Conservation (phyloP, 805 yeast genomes). For the Brettanomyces bruxellensis region DNA sequence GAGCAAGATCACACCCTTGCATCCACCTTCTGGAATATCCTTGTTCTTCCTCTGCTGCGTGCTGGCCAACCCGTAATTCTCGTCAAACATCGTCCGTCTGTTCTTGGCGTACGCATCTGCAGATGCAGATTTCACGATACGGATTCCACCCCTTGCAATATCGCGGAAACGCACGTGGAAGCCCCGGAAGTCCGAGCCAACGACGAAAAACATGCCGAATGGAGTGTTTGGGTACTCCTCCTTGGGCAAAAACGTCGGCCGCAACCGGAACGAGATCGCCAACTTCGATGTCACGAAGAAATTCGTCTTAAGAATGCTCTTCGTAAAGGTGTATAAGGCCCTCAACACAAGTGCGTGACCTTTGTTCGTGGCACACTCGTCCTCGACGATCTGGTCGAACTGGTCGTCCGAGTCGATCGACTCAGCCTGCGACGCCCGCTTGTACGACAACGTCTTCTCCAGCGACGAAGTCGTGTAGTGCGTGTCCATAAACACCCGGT, state of each 20-base stretch:
- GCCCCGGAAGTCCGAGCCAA: slow-evolving; percentile 94
- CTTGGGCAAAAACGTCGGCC: slow-evolving; percentile 76
- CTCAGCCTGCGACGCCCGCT: slow-evolving; percentile 69
- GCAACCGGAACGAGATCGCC: slow-evolving; percentile 85
- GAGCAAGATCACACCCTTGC: slow-evolving; percentile 90
- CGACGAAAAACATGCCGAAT: slow-evolving; percentile 89
- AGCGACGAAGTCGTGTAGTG: slow-evolving; percentile 66
- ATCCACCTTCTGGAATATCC: slow-evolving; percentile 98
- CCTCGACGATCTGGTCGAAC: slow-evolving; percentile 56
- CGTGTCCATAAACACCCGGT: slow-evolving; percentile 83
- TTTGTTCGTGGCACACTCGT: slow-evolving; percentile 73
- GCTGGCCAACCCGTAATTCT: slow-evolving; percentile 88
- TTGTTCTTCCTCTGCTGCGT: slow-evolving; percentile 96
- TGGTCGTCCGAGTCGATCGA: slow-evolving; percentile 70
- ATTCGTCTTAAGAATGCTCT: slow-evolving; percentile 84
- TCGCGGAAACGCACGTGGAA: slow-evolving; percentile 96
- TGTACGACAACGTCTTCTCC: slow-evolving; percentile 78
- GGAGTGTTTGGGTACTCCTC: slow-evolving; percentile 89
- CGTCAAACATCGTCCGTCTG: slow-evolving; percentile 85
- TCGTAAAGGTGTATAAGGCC: slow-evolving; percentile 78
- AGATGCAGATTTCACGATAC: slow-evolving; percentile 84
- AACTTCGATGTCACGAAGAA: slow-evolving; percentile 91
- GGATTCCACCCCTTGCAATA: slow-evolving; percentile 96
- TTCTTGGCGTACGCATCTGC: slow-evolving; percentile 79
- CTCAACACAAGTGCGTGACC: slow-evolving; percentile 69